Evolutionary conservation across 306 rosid genomes (phyloP).

Genomic region (Trichosanthes truncata): DNA sequence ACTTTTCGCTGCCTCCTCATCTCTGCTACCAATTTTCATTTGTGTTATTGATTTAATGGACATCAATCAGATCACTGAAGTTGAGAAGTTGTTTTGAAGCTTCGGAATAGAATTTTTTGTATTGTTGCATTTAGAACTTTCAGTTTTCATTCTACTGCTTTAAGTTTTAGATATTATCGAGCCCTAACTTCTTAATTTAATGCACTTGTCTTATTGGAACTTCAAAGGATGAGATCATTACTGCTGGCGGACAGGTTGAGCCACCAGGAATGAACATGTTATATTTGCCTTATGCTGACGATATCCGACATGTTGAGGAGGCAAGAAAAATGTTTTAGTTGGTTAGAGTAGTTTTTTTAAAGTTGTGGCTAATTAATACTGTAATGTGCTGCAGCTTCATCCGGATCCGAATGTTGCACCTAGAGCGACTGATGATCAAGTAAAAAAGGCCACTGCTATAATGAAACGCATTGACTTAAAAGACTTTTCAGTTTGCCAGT

Average conservation of each 20-base stretch:
- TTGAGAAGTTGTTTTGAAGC: not conserved
- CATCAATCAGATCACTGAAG: not conserved
- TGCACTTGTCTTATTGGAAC: not conserved
- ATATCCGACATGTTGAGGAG: constrained; percentile 87
- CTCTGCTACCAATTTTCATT: not conserved
- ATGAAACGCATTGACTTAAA: constrained; percentile 72
- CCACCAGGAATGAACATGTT: constrained; percentile 98
- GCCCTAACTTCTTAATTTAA: not conserved
- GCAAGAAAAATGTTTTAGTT: constrained; percentile 27
- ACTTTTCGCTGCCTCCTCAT: not conserved
- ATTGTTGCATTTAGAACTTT: not conserved
- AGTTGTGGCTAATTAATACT: constrained; percentile 12
- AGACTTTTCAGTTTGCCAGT: constrained; percentile 72
- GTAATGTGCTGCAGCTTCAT: constrained; percentile 42
- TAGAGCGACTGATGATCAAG: constrained; percentile 65
- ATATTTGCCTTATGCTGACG: constrained; percentile 87
- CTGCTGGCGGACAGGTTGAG: constrained; percentile 70
- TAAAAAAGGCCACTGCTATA: constrained; percentile 55
- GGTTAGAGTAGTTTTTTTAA: constrained; percentile 11
- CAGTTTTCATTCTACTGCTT: not conserved
- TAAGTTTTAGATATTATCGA: not conserved
- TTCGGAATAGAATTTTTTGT: not conserved
- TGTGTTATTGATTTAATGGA: not conserved
- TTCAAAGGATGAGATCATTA: constrained; percentile 61
- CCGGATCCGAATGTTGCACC: constrained; percentile 33